A percentile compares a stretch with the other conserved stretches of the same genome.
Conservation (phyloP, 208 protist species). For the Lotmaria passim region DNA sequence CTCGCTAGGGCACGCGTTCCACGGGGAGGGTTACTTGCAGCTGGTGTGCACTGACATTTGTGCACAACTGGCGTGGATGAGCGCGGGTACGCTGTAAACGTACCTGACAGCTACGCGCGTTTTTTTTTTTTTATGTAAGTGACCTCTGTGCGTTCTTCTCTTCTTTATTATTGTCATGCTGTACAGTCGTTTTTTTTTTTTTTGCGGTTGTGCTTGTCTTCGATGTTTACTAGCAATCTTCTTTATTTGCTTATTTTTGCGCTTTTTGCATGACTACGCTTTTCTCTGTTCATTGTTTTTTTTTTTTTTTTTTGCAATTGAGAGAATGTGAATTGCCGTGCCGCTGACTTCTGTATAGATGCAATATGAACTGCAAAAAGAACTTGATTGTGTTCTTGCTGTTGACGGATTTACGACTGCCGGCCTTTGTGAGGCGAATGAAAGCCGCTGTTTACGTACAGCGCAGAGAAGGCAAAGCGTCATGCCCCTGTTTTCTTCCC, state of each 20-base stretch:
- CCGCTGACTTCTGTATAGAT: too few relatives aligned
- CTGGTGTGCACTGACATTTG: conserved; percentile 82
- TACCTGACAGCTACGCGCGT: background rate
- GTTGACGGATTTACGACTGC: too few relatives aligned
- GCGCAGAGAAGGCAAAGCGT: too few relatives aligned
- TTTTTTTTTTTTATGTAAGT: background rate
- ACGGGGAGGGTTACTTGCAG: conserved; percentile 74
- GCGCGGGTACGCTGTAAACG: conserved; percentile 70
- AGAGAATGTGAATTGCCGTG: too few relatives aligned
- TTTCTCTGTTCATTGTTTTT: too few relatives aligned
- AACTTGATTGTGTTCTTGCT: too few relatives aligned
- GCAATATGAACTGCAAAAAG: too few relatives aligned
- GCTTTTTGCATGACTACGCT: background rate
- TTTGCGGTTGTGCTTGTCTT: background rate
- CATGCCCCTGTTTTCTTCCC: background rate
- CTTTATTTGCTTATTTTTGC: background rate
- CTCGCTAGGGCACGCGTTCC: conserved; percentile 73
- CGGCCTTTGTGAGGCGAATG: too few relatives aligned
- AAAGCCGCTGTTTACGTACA: too few relatives aligned
- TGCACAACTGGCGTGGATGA: conserved; percentile 89
- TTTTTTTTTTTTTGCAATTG: too few relatives aligned
- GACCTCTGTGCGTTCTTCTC: background rate
- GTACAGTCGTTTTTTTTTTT: background rate
- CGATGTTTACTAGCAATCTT: too few relatives aligned
- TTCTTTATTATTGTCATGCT: background rate